These are phyloP conservation scores for Diaporthe longicolla DNA, from an alignment of 2,329 filamentous ascomycete species.

Conservation along the genomic window DNA sequence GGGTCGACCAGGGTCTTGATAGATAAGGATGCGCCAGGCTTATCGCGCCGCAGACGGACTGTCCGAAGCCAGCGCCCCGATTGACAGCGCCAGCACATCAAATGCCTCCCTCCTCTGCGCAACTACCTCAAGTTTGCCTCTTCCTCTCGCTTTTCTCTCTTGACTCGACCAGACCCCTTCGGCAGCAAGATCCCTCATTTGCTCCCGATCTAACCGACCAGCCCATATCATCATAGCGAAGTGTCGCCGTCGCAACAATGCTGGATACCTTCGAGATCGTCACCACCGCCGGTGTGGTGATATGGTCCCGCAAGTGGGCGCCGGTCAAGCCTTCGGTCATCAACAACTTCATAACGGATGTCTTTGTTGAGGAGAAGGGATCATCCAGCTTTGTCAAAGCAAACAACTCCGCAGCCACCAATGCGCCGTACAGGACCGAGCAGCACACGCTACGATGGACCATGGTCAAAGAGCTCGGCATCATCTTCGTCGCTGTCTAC, in stretches of 20 bases:
- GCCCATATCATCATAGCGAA: neutral
- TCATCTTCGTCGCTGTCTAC: conserved; percentile 99
- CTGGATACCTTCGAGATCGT: conserved; percentile 97
- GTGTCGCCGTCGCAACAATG: conserved; percentile 69
- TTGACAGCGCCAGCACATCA: conserved; percentile 30
- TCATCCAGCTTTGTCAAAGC: conserved; percentile 73
- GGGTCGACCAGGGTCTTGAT: conserved; percentile 11
- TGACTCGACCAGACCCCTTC: neutral
- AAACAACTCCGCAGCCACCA: conserved; percentile 70
- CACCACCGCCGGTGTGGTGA: conserved; percentile 94
- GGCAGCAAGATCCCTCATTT: neutral
- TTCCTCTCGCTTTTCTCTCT: conserved; percentile 9
- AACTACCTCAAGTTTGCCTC: neutral
- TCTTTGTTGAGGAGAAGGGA: conserved; percentile 96
- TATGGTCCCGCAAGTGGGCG: conserved; percentile 93
- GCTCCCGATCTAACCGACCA: neutral
- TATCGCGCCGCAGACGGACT: conserved; percentile 31
- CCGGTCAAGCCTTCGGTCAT: conserved; percentile 85
- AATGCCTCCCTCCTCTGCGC: neutral
- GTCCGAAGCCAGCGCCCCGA: conserved; percentile 26
- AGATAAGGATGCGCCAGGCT: conserved; percentile 28
- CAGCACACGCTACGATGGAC: conserved; percentile 97
- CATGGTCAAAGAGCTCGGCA: conserved; percentile 88
- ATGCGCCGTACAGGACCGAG: conserved; percentile 87
- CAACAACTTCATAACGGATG: conserved; percentile 95